phyloP scores from a whole-genome alignment of 805 yeast genomes.

The Sugiyamaella valdiviana region DNA sequence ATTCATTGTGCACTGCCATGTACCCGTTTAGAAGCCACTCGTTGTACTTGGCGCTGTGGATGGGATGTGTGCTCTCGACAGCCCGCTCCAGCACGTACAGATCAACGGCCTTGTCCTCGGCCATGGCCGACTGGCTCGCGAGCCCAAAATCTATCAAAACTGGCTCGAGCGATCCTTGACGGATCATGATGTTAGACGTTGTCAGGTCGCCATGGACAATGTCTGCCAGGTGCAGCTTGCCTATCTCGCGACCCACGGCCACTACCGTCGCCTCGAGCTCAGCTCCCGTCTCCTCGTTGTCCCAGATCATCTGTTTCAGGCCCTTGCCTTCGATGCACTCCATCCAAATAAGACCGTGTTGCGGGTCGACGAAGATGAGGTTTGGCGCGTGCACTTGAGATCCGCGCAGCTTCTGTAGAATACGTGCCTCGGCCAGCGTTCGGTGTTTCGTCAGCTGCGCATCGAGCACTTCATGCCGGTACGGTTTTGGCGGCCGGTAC shows the following conservation, averaged over 20 bases:
- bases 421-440: constrained; percentile 77
- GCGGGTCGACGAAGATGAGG: constrained; percentile 67
- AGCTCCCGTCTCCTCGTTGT: constrained; percentile 13
- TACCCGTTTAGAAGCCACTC: constrained; percentile 73
- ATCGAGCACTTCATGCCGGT: constrained; percentile 82
- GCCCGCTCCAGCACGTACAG: constrained; percentile 92
- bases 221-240: constrained; percentile 64
- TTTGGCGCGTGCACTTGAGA: constrained; percentile 57
- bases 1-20: constrained; percentile 16
- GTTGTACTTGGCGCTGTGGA: constrained; percentile 55
- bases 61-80: constrained; percentile 82
- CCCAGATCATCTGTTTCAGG: constrained; percentile 35
- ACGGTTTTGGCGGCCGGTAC: constrained; percentile 84
- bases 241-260: constrained; percentile 62
- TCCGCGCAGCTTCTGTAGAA: constrained; percentile 50
- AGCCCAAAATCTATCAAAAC: constrained; percentile 87
- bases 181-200: constrained; percentile 72
- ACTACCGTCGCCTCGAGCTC: constrained; percentile 21
- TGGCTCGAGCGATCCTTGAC: constrained; percentile 36
- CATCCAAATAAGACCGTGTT: constrained; percentile 84
- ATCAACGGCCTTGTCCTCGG: constrained; percentile 97
- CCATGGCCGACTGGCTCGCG: constrained; percentile 63
- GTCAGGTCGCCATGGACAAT: constrained; percentile 93
- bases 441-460: constrained; percentile 67
- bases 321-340: constrained; percentile 55